Evolutionary conservation across 83 land plant genomes (phyloP), one percentile per base, ranked within the genome.

Genomic region (Picea abies): DNA sequence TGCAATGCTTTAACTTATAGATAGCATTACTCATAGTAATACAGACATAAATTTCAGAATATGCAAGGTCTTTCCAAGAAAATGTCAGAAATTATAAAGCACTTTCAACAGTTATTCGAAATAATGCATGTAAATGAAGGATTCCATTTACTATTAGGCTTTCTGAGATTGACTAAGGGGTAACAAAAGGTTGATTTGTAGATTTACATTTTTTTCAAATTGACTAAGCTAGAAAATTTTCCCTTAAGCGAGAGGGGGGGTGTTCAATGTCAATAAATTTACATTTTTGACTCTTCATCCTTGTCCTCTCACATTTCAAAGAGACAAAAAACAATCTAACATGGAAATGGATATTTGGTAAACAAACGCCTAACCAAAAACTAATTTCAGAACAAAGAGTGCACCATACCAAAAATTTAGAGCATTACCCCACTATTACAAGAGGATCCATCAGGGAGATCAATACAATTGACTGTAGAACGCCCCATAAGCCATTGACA

Each of bases 401-500:
- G 35, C 29, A 67, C 14, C 14, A 12, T 66, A 67, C 12, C 35
- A 7, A 52, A 11, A 52, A 52, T 52, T 52, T 52, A 52, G 12
- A 52, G 56, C 56, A 52, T 79, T 89, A 95, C 99, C 94, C 98
- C 98, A 84, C 96, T 94, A 2, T 73, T 47, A 81, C 94, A 84
- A 32, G 92, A 87, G 7, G 94, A 86, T 60, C 99, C 99, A 88
- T 95, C 90, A 4, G 91, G 85, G 32, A 93, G 91, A 63, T 90
- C 86, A 25, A 97, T 85, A 52, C 89, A 69, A 81, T 92, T 94
- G 22, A 97, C 90, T 5, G 90, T 68, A 84, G 96, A 97, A 5
- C 81, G 82, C 19, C 98, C 99, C 96, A 97, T 93, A 22, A 97
- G 88, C 98, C 99, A 97, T 84, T 97, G 96, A 80, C 96, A 95